Conservation (phyloP, 163 green algal species). For the Volvox carteri region DNA sequence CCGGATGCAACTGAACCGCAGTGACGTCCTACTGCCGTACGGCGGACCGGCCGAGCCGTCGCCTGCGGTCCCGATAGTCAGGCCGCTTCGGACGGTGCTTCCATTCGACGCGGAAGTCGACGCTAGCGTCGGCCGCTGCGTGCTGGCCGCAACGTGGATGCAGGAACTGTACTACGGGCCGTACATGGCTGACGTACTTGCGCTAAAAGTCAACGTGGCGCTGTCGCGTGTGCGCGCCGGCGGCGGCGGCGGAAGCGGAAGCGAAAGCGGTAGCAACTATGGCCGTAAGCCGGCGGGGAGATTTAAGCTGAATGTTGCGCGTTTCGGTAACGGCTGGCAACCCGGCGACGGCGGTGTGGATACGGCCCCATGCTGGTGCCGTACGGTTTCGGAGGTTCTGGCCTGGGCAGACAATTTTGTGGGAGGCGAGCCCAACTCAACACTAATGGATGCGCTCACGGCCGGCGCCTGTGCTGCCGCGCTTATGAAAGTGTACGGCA, state of each 20-base stretch:
- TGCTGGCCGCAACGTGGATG: neutral
- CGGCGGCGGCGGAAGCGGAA: too few species aligned
- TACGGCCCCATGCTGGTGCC: neutral
- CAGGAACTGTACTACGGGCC: conserved; percentile 9
- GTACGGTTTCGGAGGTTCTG: neutral
- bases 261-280: too few species aligned
- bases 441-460: neutral
- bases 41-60: neutral
- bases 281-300: neutral
- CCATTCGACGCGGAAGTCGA: conserved; percentile 1
- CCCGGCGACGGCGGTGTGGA: neutral
- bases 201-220: conserved; percentile 44
- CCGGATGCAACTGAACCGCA: conserved; percentile 31
- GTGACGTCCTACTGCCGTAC: conserved; percentile 3
- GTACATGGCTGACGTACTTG: conserved; percentile 23
- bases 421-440: neutral
- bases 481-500: conserved; percentile 3
- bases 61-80: too few species aligned
- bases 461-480: neutral
- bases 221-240: neutral
- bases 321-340: neutral
- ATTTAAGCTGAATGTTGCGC: neutral
- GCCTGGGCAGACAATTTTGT: neutral
- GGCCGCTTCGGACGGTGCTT: neutral
- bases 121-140: neutral